These are phyloP conservation scores for Rhododendron mucronatum DNA, from an alignment of 148 eudicot genomes.

Conservation along the genomic window DNA sequence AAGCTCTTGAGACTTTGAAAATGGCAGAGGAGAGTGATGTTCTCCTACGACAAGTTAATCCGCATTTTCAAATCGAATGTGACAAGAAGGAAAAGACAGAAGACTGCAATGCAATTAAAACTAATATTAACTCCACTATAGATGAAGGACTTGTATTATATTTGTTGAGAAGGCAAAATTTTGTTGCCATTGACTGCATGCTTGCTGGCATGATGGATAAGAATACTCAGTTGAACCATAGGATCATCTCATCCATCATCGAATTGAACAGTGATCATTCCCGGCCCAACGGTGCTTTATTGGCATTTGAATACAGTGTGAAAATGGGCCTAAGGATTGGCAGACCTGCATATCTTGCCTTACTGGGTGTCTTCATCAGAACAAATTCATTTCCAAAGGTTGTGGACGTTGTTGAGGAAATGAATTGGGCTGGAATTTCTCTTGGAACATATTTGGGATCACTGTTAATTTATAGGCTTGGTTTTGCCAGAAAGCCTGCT, in stretches of 20 bases:
- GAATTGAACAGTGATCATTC: slow-evolving; percentile 39
- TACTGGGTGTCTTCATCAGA: slow-evolving; percentile 56
- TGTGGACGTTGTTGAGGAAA: slow-evolving; percentile 46
- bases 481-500: slow-evolving; percentile 42
- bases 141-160: slow-evolving; percentile 43
- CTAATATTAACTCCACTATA: slow-evolving; percentile 15
- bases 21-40: slow-evolving; percentile 45
- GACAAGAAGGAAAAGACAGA: slow-evolving; percentile 11
- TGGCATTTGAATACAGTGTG: slow-evolving; percentile 50
- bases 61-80: slow-evolving; percentile 40
- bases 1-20: slow-evolving; percentile 49
- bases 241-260: slow-evolving; percentile 42
- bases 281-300: slow-evolving; percentile 43
- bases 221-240: slow-evolving; percentile 31
- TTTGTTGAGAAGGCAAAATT: slow-evolving; percentile 43
- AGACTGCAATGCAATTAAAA: slow-evolving; percentile 3
- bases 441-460: slow-evolving; percentile 46
- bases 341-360: slow-evolving; percentile 47
- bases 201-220: slow-evolving; percentile 35
- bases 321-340: slow-evolving; percentile 39
- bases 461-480: slow-evolving; percentile 59
- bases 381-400: slow-evolving; percentile 39
- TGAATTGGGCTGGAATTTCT: slow-evolving; percentile 38
- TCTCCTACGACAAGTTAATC: slow-evolving; percentile 68
- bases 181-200: slow-evolving; percentile 48